These are phyloP conservation scores for Xylariaceae sp. DNA, from an alignment of 2,329 filamentous ascomycete species.

Conservation along the genomic window DNA sequence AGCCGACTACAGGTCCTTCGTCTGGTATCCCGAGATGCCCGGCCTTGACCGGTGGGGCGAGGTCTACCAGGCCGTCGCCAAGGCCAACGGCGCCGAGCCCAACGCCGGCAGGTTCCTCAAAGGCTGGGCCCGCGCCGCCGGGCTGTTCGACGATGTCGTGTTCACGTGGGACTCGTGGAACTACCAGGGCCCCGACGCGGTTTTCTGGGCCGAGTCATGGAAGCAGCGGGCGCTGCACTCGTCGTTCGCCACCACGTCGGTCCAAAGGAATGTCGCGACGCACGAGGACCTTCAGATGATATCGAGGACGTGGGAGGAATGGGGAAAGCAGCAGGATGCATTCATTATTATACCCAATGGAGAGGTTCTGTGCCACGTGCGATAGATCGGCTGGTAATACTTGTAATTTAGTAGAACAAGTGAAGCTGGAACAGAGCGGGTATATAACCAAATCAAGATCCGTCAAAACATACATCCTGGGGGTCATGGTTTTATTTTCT, in stretches of 20 bases:
- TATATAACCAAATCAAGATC: not conserved
- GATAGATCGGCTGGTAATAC: not conserved
- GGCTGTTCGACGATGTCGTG: slow-evolving; percentile 8
- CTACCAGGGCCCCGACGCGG: slow-evolving; percentile 13
- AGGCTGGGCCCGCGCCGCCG: slow-evolving; percentile 12
- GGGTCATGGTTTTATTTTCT: too few species aligned
- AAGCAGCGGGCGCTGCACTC: slow-evolving; percentile 9
- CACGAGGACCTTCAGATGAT: slow-evolving; percentile 12
- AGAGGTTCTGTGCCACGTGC: slow-evolving; percentile 12
- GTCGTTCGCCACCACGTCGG: slow-evolving; percentile 8
- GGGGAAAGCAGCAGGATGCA: slow-evolving; percentile 10
- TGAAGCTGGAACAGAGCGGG: not conserved
- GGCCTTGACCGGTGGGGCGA: slow-evolving; percentile 10
- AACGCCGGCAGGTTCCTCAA: slow-evolving; percentile 13
- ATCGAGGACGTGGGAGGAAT: slow-evolving; percentile 11
- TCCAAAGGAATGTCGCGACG: slow-evolving; percentile 5
- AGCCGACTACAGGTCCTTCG: slow-evolving; percentile 15
- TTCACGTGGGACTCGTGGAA: slow-evolving; percentile 16
- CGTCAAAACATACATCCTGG: too few species aligned
- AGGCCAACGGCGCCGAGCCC: slow-evolving; percentile 8
- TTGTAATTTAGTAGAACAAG: too few species aligned
- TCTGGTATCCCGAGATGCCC: slow-evolving; percentile 14
- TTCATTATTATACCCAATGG: slow-evolving; percentile 15
- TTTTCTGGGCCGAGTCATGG: slow-evolving; percentile 11
- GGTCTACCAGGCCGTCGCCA: slow-evolving; percentile 10